phyloP scores from a whole-genome alignment of 2,329 filamentous ascomycete genomes.

The Penicillium brasilianum region DNA sequence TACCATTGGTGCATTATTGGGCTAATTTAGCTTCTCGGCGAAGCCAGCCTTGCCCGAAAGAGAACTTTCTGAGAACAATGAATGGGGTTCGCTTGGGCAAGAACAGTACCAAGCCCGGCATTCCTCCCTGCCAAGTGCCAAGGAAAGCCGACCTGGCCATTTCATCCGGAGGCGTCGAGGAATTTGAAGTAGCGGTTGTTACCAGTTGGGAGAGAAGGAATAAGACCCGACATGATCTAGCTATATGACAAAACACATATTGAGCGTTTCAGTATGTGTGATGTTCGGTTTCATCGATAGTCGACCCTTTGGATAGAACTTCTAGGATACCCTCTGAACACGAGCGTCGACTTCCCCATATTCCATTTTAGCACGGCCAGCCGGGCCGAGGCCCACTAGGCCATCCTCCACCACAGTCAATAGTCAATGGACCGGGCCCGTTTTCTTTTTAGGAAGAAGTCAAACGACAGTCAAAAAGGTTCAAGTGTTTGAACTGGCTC shows the following conservation, averaged over 20 bases:
- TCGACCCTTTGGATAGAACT: background rate
- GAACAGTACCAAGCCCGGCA: background rate
- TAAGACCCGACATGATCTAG: background rate
- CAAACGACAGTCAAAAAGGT: background rate
- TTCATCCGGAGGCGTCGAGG: background rate
- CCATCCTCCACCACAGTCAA: background rate
- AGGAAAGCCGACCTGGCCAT: background rate
- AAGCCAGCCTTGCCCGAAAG: slow-evolving; percentile 4
- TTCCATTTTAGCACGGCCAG: background rate
- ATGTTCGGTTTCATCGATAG: background rate
- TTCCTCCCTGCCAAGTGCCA: slow-evolving; percentile 7
- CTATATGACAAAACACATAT: background rate
- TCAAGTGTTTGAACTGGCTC: background rate
- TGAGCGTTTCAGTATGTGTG: background rate
- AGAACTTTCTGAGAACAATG: background rate
- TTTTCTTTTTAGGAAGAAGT: background rate
- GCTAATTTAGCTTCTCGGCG: slow-evolving; percentile 4
- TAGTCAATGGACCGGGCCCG: slow-evolving; percentile 5
- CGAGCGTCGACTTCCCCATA: slow-evolving; percentile 8
- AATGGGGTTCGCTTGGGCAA: background rate
- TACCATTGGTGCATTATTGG: background rate
- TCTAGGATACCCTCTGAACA: background rate
- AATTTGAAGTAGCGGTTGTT: background rate
- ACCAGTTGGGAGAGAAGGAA: background rate
- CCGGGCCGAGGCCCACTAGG: slow-evolving; percentile 17